Percentiles rank a stretch among this genome's conserved stretches.
These are phyloP conservation scores for Pyrenula massariospora DNA, from an alignment of 495 filamentous ascomycete species.

Conservation along the genomic window DNA sequence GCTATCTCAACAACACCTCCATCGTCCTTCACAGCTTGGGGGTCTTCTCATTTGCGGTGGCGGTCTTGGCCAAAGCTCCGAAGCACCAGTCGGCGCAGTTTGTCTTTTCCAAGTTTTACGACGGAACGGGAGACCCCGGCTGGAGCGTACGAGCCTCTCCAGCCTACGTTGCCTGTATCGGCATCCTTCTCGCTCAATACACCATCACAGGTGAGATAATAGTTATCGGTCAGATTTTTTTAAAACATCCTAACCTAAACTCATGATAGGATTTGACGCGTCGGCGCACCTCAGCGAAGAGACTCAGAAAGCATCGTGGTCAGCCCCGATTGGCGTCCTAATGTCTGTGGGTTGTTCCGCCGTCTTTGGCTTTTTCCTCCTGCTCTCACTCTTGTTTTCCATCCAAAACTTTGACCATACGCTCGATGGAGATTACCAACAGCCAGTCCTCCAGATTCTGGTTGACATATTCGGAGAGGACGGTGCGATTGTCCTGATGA, in stretches of 20 bases:
- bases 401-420: constrained; percentile 42
- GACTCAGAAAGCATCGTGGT: constrained; percentile 46
- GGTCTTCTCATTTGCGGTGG: constrained; percentile 42
- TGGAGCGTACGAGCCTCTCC: constrained; percentile 38
- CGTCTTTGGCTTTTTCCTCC: constrained; percentile 52
- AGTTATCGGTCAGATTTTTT: not conserved
- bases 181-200: constrained; percentile 43
- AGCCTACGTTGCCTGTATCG: constrained; percentile 43
- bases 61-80: constrained; percentile 49
- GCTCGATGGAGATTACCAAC: constrained; percentile 24
- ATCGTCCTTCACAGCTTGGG: constrained; percentile 49
- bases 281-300: constrained; percentile 49
- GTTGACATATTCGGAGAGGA: constrained; percentile 42
- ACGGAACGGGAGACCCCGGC: constrained; percentile 33
- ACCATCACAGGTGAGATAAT: constrained; percentile 22
- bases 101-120: constrained; percentile 49
- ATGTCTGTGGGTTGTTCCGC: constrained; percentile 45
- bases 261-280: constrained; percentile 37
- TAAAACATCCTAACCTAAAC: not conserved
- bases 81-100: constrained; percentile 47
- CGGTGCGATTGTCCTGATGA: constrained; percentile 43
- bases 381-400: constrained; percentile 45
- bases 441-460: constrained; percentile 47
- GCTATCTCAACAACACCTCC: constrained; percentile 49
- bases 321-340: constrained; percentile 48